phyloP scores from a whole-genome alignment of 148 eudicot genomes.

The Vaccinium myrtillus region DNA sequence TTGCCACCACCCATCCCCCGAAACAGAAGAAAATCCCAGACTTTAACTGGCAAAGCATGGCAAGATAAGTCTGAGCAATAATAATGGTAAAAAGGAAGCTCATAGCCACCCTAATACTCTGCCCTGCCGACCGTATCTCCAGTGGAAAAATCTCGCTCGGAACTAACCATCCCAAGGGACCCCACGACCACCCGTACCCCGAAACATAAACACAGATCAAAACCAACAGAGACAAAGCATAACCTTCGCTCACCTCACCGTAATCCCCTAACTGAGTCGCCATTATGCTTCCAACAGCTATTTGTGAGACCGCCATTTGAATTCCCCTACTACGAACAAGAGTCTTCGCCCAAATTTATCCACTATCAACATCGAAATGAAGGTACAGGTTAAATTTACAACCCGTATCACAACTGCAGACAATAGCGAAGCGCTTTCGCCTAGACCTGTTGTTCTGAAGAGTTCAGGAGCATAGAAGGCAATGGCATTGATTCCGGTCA shows the following conservation, averaged over 20 bases:
- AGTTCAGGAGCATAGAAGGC: not conserved
- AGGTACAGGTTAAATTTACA: slow-evolving; percentile 13
- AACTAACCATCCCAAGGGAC: slow-evolving; percentile 40
- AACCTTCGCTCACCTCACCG: not conserved
- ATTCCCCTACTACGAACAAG: not conserved
- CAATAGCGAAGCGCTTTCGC: not conserved
- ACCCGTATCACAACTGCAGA: slow-evolving; percentile 15
- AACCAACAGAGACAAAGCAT: slow-evolving; percentile 14
- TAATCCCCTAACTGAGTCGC: slow-evolving; percentile 26
- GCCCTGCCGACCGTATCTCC: slow-evolving; percentile 5
- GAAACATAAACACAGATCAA: slow-evolving; percentile 30
- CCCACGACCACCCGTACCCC: slow-evolving; percentile 45
- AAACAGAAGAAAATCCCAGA: slow-evolving; percentile 44
- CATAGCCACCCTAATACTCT: not conserved
- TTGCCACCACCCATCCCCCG: slow-evolving; percentile 35
- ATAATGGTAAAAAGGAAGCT: slow-evolving; percentile 1
- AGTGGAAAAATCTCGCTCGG: slow-evolving; percentile 38
- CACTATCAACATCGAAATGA: slow-evolving; percentile 6
- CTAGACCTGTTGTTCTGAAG: not conserved
- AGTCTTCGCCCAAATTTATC: slow-evolving; percentile 1
- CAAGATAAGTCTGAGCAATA: not conserved
- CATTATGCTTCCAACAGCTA: slow-evolving; percentile 22
- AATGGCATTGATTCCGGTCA: slow-evolving; percentile 9
- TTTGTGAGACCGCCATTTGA: slow-evolving; percentile 10
- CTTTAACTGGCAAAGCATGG: slow-evolving; percentile 6